phyloP scores from a whole-genome alignment of 305 asterid genomes.

The Andrographis paniculata region DNA sequence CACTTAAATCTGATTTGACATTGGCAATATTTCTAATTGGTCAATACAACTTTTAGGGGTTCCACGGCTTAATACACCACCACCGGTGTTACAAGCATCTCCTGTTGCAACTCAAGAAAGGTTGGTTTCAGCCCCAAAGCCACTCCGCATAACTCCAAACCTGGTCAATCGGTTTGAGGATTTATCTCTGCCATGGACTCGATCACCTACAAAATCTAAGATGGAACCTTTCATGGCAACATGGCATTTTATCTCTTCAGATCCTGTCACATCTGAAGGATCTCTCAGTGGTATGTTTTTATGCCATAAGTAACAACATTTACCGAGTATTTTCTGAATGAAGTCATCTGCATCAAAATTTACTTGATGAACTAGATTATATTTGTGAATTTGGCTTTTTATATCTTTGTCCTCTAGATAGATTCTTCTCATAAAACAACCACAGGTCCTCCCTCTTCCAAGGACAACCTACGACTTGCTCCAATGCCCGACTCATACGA shows the following conservation, averaged over 20 bases:
- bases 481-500: conserved; percentile 94
- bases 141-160: conserved; percentile 79
- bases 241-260: conserved; percentile 67
- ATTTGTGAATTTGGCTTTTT: background rate
- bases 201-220: conserved; percentile 97
- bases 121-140: conserved; percentile 67
- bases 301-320: conserved; percentile 17
- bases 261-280: conserved; percentile 44
- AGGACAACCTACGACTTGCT: conserved; percentile 70
- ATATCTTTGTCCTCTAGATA: conserved; percentile 19
- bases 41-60: conserved; percentile 53
- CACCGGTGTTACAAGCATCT: conserved; percentile 52
- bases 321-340: conserved; percentile 1
- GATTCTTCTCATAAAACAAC: conserved; percentile 49
- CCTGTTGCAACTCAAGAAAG: conserved; percentile 39
- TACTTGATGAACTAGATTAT: too few species aligned
- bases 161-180: conserved; percentile 76
- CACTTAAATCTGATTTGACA: conserved; percentile 2
- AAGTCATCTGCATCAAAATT: conserved; percentile 9
- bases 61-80: conserved; percentile 98
- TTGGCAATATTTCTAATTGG: conserved; percentile 13
- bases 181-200: conserved; percentile 96
- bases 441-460: conserved; percentile 78
- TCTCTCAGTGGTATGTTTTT: conserved; percentile 42
- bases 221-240: conserved; percentile 84